Conservation (phyloP, 257 asterid genomes). For the Solanum paucissectum region DNA sequence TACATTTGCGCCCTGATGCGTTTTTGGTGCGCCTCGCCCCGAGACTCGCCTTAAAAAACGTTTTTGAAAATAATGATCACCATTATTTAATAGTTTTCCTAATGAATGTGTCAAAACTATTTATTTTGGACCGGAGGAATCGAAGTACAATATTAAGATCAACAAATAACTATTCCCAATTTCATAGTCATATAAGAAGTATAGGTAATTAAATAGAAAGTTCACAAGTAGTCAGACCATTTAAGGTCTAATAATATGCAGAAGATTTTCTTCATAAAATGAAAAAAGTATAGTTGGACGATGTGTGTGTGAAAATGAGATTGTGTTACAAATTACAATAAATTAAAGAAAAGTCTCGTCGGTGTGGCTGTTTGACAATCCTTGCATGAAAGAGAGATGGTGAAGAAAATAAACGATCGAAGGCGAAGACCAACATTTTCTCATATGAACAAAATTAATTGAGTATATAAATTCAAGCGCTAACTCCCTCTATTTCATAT, state of each 20-base stretch:
- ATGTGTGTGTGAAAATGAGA: background rate
- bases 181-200: background rate
- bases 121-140: background rate
- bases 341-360: background rate
- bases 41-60: too few species aligned
- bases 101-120: too few species aligned
- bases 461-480: background rate
- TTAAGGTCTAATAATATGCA: background rate
- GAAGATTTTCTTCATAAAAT: background rate
- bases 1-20: too few species aligned
- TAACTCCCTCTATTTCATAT: background rate
- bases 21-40: too few species aligned
- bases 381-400: background rate
- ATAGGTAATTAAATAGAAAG: background rate
- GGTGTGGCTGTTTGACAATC: background rate
- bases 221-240: background rate
- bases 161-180: background rate
- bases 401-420: background rate
- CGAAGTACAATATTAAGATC: background rate
- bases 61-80: background rate
- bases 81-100: background rate
- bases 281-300: background rate
- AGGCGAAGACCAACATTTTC: background rate
- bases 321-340: background rate
- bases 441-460: background rate